These are phyloP conservation scores for Paraphoma chrysanthemicola DNA, from an alignment of 2,329 filamentous ascomycete species.

Conservation along the genomic window DNA sequence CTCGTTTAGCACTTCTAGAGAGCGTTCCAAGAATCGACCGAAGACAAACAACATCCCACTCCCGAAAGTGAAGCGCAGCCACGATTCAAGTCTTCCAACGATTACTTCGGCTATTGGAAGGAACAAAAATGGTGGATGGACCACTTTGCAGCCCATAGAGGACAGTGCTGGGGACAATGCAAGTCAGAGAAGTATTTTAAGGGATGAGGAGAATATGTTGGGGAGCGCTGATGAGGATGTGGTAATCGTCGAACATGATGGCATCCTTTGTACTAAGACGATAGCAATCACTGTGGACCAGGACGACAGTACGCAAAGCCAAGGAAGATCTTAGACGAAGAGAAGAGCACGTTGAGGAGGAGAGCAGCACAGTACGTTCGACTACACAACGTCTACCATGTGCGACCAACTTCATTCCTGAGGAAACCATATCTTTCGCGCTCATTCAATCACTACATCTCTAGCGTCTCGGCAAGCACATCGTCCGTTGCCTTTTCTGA, in stretches of 20 bases:
- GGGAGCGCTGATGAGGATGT: neutral
- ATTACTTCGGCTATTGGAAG: neutral
- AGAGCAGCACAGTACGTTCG: neutral
- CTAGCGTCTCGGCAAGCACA: neutral
- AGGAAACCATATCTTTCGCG: too few species aligned
- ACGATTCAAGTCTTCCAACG: neutral
- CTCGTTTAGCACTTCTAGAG: slow-evolving; percentile 1
- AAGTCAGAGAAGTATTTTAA: slow-evolving; percentile 6
- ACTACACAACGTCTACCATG: too few species aligned
- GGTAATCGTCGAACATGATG: neutral
- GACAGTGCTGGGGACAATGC: slow-evolving; percentile 1
- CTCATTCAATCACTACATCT: neutral
- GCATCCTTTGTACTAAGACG: slow-evolving; percentile 4
- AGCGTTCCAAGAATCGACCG: neutral
- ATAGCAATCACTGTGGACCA: neutral
- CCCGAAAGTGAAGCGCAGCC: neutral
- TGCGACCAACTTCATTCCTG: too few species aligned
- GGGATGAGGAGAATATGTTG: neutral
- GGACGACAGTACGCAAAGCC: neutral
- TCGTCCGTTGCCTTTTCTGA: slow-evolving; percentile 65
- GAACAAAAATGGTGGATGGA: slow-evolving; percentile 1
- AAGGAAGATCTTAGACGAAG: neutral
- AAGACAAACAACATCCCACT: neutral
- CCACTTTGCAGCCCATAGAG: slow-evolving; percentile 1
- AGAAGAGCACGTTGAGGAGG: neutral